Percentiles rank a stretch among this genome's conserved stretches.
phyloP scores from a whole-genome alignment of 2,329 filamentous ascomycete species.

The Fusarium tricinctum region DNA sequence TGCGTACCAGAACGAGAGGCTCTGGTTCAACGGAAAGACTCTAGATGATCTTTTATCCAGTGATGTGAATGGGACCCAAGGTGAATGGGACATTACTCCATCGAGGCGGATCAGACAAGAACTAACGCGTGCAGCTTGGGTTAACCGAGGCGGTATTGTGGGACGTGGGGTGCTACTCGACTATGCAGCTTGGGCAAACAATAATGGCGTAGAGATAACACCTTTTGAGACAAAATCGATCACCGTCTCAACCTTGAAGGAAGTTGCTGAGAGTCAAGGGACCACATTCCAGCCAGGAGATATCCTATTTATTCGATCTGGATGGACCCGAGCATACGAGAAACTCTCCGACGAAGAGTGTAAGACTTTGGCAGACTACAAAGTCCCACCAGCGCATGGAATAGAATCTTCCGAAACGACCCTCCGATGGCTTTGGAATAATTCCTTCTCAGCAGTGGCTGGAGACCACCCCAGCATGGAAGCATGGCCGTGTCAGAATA shows the following conservation, averaged over 20 bases:
- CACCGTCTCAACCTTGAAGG: constrained; percentile 58
- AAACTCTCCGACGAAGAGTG: constrained; percentile 55
- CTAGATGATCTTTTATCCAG: constrained; percentile 61
- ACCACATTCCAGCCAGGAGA: constrained; percentile 64
- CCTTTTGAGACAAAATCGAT: constrained; percentile 60
- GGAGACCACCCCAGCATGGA: constrained; percentile 69
- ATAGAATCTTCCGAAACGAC: constrained; percentile 63
- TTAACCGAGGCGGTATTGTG: constrained; percentile 58
- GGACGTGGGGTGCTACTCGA: constrained; percentile 68
- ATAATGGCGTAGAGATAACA: constrained; percentile 54
- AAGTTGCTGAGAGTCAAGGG: constrained; percentile 60
- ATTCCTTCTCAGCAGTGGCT: constrained; percentile 67
- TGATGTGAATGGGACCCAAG: constrained; percentile 50
- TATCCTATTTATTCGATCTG: constrained; percentile 69
- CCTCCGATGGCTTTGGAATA: constrained; percentile 71
- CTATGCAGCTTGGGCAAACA: constrained; percentile 62
- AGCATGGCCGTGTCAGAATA: constrained; percentile 59
- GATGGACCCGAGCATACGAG: constrained; percentile 63
- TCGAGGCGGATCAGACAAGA: too few species aligned
- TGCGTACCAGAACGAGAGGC: constrained; percentile 55
- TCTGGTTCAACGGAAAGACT: constrained; percentile 53
- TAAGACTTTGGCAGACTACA: constrained; percentile 52
- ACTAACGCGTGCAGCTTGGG: constrained; percentile 13
- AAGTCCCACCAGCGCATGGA: constrained; percentile 55
- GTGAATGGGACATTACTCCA: constrained; percentile 22